These are phyloP conservation scores for Nannochloris sp. DNA, from an alignment of 139 green algal species.

Conservation along the genomic window DNA sequence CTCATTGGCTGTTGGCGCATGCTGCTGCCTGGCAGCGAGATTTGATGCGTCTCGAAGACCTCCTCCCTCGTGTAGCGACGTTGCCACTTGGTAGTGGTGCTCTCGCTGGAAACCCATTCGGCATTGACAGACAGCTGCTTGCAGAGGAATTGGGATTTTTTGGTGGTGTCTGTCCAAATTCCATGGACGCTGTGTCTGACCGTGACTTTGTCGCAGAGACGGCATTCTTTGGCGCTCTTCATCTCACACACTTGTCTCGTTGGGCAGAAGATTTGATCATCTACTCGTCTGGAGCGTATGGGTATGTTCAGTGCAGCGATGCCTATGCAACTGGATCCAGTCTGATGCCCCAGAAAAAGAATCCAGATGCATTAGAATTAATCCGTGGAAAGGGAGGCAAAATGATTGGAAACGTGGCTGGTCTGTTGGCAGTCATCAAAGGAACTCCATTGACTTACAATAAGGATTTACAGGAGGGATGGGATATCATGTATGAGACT, in stretches of 20 bases:
- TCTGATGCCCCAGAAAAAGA: slow-evolving; percentile 99
- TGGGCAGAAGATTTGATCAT: slow-evolving; percentile 96
- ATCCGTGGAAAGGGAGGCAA: slow-evolving; percentile 68
- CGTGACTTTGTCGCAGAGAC: slow-evolving; percentile 92
- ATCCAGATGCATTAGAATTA: slow-evolving; percentile 97
- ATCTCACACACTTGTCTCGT: slow-evolving; percentile 78
- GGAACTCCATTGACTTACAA: slow-evolving; percentile 97
- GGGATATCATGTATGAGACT: slow-evolving; percentile 87
- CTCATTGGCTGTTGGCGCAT: slow-evolving; percentile 92
- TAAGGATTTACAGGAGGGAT: slow-evolving; percentile 90
- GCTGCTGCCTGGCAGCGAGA: slow-evolving; percentile 87
- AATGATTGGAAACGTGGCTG: slow-evolving; percentile 80
- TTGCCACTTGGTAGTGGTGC: slow-evolving; percentile 84
- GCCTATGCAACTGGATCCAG: slow-evolving; percentile 87
- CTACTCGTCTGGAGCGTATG: slow-evolving; percentile 80
- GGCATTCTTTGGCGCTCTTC: slow-evolving; percentile 71
- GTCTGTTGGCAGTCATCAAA: slow-evolving; percentile 85
- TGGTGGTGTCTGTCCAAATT: slow-evolving; percentile 79
- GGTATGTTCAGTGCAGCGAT: slow-evolving; percentile 86
- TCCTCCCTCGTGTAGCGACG: slow-evolving; percentile 75
- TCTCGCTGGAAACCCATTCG: slow-evolving; percentile 92
- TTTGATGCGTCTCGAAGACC: slow-evolving; percentile 79
- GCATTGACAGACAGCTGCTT: slow-evolving; percentile 76
- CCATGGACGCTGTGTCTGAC: slow-evolving; percentile 92
- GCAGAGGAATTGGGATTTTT: slow-evolving; percentile 65